Percentiles rank a stretch among this genome's conserved stretches.
Evolutionary conservation across 805 yeast genomes (phyloP).

Genomic region (Candida sonorensis): DNA sequence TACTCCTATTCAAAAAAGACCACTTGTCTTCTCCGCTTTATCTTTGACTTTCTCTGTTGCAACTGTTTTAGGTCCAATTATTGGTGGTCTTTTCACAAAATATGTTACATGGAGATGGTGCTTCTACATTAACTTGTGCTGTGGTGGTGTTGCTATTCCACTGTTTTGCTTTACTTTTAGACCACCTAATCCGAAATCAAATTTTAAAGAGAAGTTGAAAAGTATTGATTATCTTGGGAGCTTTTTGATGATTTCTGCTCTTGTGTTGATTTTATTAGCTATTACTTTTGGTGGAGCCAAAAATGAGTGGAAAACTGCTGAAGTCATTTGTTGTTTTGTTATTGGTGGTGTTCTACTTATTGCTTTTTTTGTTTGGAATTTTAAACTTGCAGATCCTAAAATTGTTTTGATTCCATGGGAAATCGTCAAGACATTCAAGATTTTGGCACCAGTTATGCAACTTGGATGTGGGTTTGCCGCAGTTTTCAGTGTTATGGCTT

Average conservation of each 20-base stretch:
- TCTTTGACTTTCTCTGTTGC: constrained; percentile 43
- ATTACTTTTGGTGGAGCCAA: constrained; percentile 50
- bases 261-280: constrained; percentile 43
- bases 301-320: constrained; percentile 47
- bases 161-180: constrained; percentile 34
- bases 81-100: constrained; percentile 61
- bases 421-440: constrained; percentile 27
- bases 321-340: constrained; percentile 41
- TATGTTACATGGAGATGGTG: constrained; percentile 68
- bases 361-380: constrained; percentile 34
- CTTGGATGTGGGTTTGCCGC: constrained; percentile 31
- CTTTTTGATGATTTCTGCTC: constrained; percentile 32
- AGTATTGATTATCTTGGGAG: constrained; percentile 47
- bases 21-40: constrained; percentile 32
- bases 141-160: constrained; percentile 45
- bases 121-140: constrained; percentile 60
- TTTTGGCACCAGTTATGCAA: constrained; percentile 32
- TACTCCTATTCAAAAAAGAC: constrained; percentile 36
- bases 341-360: constrained; percentile 35
- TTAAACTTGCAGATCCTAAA: constrained; percentile 31
- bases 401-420: constrained; percentile 42
- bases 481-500: constrained; percentile 33
- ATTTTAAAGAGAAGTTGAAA: constrained; percentile 30
- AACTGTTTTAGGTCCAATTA: constrained; percentile 52
- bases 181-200: constrained; percentile 40